Evolutionary conservation across 2,329 filamentous ascomycete species (phyloP), one percentile per base, ranked within the genome.

Genomic region (Stenocarpella maydis): DNA sequence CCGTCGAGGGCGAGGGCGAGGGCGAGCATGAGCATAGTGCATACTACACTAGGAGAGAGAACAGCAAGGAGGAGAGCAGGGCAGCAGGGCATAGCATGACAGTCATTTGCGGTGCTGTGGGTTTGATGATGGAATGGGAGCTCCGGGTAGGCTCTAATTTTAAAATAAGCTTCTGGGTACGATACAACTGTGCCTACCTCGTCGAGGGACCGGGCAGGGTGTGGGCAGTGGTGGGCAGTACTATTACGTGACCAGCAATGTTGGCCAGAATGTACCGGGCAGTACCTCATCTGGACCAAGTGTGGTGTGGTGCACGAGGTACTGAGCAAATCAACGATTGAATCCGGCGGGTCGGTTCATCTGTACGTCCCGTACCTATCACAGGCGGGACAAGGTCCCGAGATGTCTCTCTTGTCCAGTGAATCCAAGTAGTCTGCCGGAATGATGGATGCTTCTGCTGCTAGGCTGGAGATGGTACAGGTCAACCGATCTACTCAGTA

Each of bases 81-180:
- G 21, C 7, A 43, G 24, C 55, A 61, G 24, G 39, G 26, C 41
- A 49, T 37, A 37, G 58, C 58, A 63, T 63, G 43, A 61, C 58
- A 19, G 58, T 63, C 58, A 63, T 63, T 63, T 63, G 58, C 58
- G 43, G n/a, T 24, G 58, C 43, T 26, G 58, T 63, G 43, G 58
- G 58, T 63, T n/a, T 63, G 58, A 63, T 63, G 58, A 63, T 63
- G 58, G 58, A 63, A 63, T 49, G 58, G 58, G 58, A 63, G 58
- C 58, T 37, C 58, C 58, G 37, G 58, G 58, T 10, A 19, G 43
- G 58, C 43, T 49, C 58, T 37, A 63, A 63, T 49, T 63, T 49
- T 63, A 49, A 63, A 63, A 63, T 63, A 63, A 63, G 58, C 58
- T 63, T 63, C 43, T 63, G 58, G 58, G 43, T 63, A 63, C 58